Conservation (phyloP, 2,329 filamentous ascomycete genomes). For the Fusarium kyushuense region DNA sequence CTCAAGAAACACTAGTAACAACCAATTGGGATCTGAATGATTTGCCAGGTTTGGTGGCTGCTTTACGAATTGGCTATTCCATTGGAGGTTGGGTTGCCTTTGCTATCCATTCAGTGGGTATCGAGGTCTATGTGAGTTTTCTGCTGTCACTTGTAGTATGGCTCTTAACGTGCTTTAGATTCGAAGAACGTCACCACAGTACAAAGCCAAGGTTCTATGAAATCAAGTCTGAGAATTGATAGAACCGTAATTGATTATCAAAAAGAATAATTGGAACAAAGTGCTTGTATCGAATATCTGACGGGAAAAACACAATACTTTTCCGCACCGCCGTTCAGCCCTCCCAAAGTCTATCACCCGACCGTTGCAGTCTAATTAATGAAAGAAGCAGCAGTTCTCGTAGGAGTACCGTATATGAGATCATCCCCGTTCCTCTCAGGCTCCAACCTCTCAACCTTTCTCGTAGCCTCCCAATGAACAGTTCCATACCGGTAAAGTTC, state of each 20-base stretch:
- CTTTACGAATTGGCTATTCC: conserved; percentile 5
- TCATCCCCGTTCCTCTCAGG: conserved; percentile 40
- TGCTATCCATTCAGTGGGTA: not conserved
- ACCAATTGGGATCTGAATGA: conserved; percentile 24
- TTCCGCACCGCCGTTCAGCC: not conserved
- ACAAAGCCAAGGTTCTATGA: not conserved
- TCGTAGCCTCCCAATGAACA: conserved; percentile 50
- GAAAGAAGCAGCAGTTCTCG: not conserved
- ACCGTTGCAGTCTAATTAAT: rapidly evolving
- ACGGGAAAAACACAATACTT: not conserved
- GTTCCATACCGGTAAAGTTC: conserved; percentile 54
- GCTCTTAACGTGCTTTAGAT: not conserved
- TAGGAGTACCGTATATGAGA: conserved; percentile 35
- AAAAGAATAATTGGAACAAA: no score
- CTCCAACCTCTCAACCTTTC: conserved; percentile 44
- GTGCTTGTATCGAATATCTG: no score
- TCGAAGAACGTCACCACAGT: not conserved
- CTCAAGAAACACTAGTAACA: conserved; percentile 12
- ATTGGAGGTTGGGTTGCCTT: conserved; percentile 9
- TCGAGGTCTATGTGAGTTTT: conserved; percentile 19
- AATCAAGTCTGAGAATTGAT: rapidly evolving
- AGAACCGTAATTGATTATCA: no score
- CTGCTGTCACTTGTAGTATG: not conserved
- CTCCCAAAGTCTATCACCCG: rapidly evolving
- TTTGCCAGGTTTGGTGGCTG: conserved; percentile 9